Evolutionary conservation across 208 protist species (phyloP).

Genomic region (Trypanosomatidae sp.): DNA sequence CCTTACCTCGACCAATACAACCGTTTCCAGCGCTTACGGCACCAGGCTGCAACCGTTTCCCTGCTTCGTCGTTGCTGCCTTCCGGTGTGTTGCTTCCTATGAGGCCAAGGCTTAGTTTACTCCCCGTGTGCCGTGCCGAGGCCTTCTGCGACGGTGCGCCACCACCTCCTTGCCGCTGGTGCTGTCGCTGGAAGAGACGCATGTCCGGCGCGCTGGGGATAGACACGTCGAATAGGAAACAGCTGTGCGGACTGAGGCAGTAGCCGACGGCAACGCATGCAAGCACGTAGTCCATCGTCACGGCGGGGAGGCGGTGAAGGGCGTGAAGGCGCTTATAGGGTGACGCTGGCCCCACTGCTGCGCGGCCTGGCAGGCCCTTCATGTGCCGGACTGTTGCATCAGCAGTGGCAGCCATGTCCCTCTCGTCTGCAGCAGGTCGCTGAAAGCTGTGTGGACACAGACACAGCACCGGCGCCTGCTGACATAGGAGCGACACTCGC

Average conservation of each 20-base stretch:
- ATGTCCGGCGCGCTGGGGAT: slow-evolving; percentile 50
- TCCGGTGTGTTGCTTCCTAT: background rate
- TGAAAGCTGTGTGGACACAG: slow-evolving; percentile 41
- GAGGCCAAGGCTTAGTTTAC: background rate
- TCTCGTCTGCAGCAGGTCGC: background rate
- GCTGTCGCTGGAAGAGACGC: slow-evolving; percentile 25
- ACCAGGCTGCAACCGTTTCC: background rate
- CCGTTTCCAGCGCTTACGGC: background rate
- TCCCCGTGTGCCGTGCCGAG: background rate
- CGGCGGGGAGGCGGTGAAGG: slow-evolving; percentile 10
- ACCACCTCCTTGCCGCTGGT: background rate
- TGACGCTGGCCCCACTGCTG: background rate
- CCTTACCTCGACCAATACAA: no score
- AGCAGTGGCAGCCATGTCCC: background rate
- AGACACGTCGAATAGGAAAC: slow-evolving; percentile 61
- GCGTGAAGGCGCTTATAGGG: slow-evolving; percentile 5
- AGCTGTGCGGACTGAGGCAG: slow-evolving; percentile 43
- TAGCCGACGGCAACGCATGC: slow-evolving; percentile 46
- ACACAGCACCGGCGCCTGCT: slow-evolving; percentile 20
- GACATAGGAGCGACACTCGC: slow-evolving; percentile 19
- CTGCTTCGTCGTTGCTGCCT: background rate
- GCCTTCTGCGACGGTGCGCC: background rate
- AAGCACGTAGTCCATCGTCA: slow-evolving; percentile 54
- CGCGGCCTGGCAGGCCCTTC: background rate
- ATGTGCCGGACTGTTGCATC: background rate